These are phyloP conservation scores for Rhododendron kiyosumense DNA, from an alignment of 148 eudicot species.

Conservation along the genomic window DNA sequence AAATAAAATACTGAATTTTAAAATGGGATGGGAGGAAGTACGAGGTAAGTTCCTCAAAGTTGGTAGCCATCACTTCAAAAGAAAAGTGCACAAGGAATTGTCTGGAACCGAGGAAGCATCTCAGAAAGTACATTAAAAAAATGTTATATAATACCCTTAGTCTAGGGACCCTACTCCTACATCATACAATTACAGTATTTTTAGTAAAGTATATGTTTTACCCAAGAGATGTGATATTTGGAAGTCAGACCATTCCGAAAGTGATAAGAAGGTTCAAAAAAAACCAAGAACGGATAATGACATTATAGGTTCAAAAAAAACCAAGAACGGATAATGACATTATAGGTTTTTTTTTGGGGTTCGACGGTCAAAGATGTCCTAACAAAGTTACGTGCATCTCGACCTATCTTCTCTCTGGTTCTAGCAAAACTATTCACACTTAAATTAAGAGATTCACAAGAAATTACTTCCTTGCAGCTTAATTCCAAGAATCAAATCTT, in stretches of 20 bases:
- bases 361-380: not conserved
- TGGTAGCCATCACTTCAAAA: not conserved
- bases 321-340: not conserved
- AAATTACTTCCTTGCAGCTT: not conserved
- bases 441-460: not conserved
- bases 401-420: no score
- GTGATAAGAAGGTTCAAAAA: not conserved
- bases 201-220: no score
- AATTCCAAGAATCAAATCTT: no score
- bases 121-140: not conserved
- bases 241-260: not conserved
- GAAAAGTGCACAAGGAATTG: not conserved
- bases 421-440: no score
- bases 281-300: not conserved
- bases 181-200: no score
- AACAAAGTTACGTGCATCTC: not conserved
- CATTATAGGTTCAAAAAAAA: not conserved
- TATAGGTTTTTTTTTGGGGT: no score
- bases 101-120: conserved; percentile 1
- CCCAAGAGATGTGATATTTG: not conserved
- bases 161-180: no score
- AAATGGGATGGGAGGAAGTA: no score
- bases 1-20: no score
- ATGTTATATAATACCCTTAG: not conserved
- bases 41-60: not conserved